Evolutionary conservation across 2,329 filamentous ascomycete species (phyloP).

Genomic region (Grosmannia penicillata): DNA sequence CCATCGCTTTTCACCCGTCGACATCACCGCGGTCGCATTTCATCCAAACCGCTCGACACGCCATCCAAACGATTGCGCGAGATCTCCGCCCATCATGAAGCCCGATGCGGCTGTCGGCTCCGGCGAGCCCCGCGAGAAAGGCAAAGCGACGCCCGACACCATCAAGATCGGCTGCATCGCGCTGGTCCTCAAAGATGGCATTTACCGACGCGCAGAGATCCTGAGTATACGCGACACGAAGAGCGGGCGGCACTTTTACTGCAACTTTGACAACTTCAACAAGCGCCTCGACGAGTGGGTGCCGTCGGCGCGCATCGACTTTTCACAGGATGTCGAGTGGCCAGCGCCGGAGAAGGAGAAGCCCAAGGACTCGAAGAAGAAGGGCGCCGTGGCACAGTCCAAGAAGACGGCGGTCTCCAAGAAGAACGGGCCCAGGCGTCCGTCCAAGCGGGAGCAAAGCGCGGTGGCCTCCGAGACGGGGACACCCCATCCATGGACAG

Average conservation of each 20-base stretch:
- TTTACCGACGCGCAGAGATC: slow-evolving; percentile 84
- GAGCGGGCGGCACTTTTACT: slow-evolving; percentile 80
- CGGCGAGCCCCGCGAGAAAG: slow-evolving; percentile 49
- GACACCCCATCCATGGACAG: slow-evolving; percentile 38
- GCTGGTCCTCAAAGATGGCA: slow-evolving; percentile 56
- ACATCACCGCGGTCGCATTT: background rate
- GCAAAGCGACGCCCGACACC: slow-evolving; percentile 72
- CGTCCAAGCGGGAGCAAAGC: slow-evolving; percentile 38
- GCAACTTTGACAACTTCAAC: slow-evolving; percentile 98
- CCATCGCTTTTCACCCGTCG: background rate
- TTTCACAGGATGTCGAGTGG: slow-evolving; percentile 89
- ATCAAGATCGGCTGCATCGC: slow-evolving; percentile 51
- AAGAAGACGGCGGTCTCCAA: slow-evolving; percentile 43
- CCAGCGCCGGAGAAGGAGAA: slow-evolving; percentile 77
- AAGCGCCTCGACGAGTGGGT: slow-evolving; percentile 83
- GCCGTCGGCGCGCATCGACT: slow-evolving; percentile 64
- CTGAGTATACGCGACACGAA: slow-evolving; percentile 86
- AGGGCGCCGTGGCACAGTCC: slow-evolving; percentile 25
- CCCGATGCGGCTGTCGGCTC: slow-evolving; percentile 41
- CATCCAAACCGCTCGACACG: background rate
- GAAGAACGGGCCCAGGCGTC: slow-evolving; percentile 37
- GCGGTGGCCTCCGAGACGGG: slow-evolving; percentile 30
- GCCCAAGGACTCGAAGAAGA: slow-evolving; percentile 59
- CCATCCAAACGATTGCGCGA: slow-evolving; percentile 1
- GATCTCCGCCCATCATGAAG: slow-evolving; percentile 16